These are phyloP conservation scores for Lactifluus pinguis DNA, from an alignment of 768 basidiomycete species.

Conservation along the genomic window DNA sequence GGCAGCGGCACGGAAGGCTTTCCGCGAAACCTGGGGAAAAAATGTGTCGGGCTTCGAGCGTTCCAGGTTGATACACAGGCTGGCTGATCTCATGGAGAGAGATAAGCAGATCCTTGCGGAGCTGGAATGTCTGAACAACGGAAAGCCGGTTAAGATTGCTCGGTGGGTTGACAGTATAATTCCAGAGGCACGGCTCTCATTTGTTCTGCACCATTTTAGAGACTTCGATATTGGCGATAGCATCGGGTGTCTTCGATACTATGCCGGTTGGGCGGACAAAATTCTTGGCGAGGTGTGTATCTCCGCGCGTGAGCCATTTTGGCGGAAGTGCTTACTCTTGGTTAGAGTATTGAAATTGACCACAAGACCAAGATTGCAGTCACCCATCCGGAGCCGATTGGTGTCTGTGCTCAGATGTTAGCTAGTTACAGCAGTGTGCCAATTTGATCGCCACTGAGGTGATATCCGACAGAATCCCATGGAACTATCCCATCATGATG, in stretches of 20 bases:
- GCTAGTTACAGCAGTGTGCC: constrained; percentile 28
- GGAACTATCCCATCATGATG: constrained; percentile 91
- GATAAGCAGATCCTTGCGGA: constrained; percentile 76
- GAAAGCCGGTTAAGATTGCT: constrained; percentile 70
- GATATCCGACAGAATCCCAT: constrained; percentile 55
- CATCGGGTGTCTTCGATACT: constrained; percentile 76
- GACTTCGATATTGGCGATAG: constrained; percentile 77
- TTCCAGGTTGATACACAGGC: constrained; percentile 69
- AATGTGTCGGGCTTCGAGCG: constrained; percentile 80
- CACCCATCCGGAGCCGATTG: constrained; percentile 83
- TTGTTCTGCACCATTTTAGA: constrained; percentile 30
- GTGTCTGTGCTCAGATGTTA: constrained; percentile 91
- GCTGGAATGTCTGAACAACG: constrained; percentile 82
- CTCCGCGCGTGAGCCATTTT: neutral
- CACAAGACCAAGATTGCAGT: constrained; percentile 75
- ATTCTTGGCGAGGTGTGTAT: constrained; percentile 67
- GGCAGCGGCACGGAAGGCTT: constrained; percentile 72
- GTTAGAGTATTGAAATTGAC: constrained; percentile 69
- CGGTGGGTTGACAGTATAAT: constrained; percentile 29
- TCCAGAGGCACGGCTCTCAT: constrained; percentile 21
- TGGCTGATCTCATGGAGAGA: constrained; percentile 85
- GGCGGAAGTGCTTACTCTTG: neutral
- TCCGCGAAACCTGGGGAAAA: constrained; percentile 83
- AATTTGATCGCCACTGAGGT: constrained; percentile 6
- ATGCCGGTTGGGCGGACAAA: constrained; percentile 96